Evolutionary conservation across 2,329 filamentous ascomycete species (phyloP).

Genomic region (Endothia cerciana): DNA sequence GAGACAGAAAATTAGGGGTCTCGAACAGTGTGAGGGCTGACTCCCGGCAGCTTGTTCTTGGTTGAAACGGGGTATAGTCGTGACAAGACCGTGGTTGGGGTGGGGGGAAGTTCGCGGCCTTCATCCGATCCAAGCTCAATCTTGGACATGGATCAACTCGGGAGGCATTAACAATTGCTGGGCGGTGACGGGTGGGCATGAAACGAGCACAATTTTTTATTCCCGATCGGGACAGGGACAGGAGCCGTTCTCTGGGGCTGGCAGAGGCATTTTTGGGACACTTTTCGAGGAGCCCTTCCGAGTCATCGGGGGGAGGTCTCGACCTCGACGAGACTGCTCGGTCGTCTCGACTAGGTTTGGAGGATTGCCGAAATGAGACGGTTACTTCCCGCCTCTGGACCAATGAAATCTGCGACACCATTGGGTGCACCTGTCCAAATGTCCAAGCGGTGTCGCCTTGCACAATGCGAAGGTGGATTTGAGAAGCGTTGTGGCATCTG

Average conservation of each 20-base stretch:
- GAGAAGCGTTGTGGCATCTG: not conserved
- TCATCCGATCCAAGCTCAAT: conserved; percentile 19
- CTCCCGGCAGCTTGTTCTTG: conserved; percentile 14
- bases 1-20: conserved; percentile 20
- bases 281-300: not conserved
- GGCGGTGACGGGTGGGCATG: conserved; percentile 21
- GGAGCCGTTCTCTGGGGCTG: not conserved
- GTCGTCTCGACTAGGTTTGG: conserved; percentile 15
- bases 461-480: conserved; percentile 4
- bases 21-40: conserved; percentile 18
- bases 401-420: not conserved
- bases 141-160: conserved; percentile 11
- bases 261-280: not conserved
- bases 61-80: conserved; percentile 18
- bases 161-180: conserved; percentile 13
- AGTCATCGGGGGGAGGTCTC: conserved; percentile 11
- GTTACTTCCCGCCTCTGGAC: not conserved
- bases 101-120: not conserved
- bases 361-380: conserved; percentile 6
- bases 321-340: conserved; percentile 8
- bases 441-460: not conserved
- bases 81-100: conserved; percentile 12
- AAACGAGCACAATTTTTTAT: conserved; percentile 19
- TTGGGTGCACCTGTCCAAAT: conserved; percentile 7
- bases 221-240: not conserved